Base-by-base conservation (phyloP, 805 yeast species). In the Wickerhamomyces rabaulensis region DNA sequence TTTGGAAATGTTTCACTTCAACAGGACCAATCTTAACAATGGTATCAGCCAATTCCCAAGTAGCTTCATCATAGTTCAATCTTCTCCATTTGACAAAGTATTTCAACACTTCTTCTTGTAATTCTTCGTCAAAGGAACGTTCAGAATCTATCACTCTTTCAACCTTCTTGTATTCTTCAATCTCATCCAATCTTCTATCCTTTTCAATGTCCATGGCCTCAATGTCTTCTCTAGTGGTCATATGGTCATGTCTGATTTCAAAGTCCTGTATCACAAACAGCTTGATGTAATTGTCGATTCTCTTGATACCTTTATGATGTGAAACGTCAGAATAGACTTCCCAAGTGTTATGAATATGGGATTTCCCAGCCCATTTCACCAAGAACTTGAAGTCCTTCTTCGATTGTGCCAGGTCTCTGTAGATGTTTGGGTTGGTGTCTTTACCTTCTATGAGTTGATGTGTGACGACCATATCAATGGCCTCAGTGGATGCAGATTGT, bases 341-440 rank as follows among this genome's bases (percentile, higher is more conserved):
- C 97, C 97, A 94, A 0, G 96, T 84, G 64, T 92, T 94, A 67
- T 94, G 99, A 51, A 94, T 72, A 68, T 94, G 98, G 13, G 97
- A 87, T 51, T 80, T 73, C 45, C 79, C 87, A 17, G 78, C 73
- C 99, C 99, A 94, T 68, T 94, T 94, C 56, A 94, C 76, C 55
- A 79, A 68, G 42, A 79, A 75, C 53, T 76, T 78, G 57, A 73
- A 83, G 49, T 78, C 80, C 43, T 69, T 68, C 55, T 84, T 84
- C 38, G 87, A 83, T 41, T 73, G 76, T 41, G 70, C 65, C 15
- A 80, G 52, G 45, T 73, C 70, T 60, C 63, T 36, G 55, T 51
- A 53, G 56, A 63, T 25, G 56, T 42, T 57, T 10, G 56, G 52
- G 37, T 61, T 66, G 8, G 54, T 61, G 6, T 63, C 67, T 39